Conservation (phyloP, 1,284 basidiomycete genomes). For the Moesziomyces antarcticus region DNA sequence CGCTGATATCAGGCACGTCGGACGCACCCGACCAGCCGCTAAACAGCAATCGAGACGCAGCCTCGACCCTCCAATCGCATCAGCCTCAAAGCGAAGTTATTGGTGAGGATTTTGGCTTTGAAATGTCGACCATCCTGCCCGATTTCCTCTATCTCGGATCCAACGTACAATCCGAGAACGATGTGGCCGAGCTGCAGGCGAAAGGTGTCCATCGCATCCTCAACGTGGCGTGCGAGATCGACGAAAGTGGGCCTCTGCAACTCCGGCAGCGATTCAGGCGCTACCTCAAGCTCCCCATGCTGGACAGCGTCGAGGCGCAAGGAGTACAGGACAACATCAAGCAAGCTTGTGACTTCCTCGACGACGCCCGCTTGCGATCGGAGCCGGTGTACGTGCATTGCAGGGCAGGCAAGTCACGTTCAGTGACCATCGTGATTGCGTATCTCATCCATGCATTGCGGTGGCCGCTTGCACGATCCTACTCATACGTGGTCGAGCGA, state of each 20-base stretch:
- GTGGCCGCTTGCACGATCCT: conserved; percentile 90
- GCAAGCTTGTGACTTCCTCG: conserved; percentile 85
- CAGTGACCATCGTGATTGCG: conserved; percentile 95
- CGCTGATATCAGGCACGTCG: neutral
- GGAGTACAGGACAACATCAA: conserved; percentile 84
- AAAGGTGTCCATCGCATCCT: conserved; percentile 88
- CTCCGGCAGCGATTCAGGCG: conserved; percentile 74
- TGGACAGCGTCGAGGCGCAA: conserved; percentile 93
- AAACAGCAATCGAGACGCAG: neutral
- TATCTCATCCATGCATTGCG: conserved; percentile 96
- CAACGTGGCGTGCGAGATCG: conserved; percentile 83
- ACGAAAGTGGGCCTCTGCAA: conserved; percentile 41
- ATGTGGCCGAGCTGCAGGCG: conserved; percentile 78
- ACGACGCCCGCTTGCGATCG: conserved; percentile 87
- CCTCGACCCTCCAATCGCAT: neutral
- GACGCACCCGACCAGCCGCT: neutral
- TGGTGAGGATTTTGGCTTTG: conserved; percentile 29
- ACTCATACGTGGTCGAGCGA: conserved; percentile 87
- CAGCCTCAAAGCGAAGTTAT: conserved; percentile 9
- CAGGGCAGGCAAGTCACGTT: conserved; percentile 93
- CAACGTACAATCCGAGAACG: conserved; percentile 79
- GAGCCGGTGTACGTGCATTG: conserved; percentile 94
- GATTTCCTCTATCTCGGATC: conserved; percentile 90
- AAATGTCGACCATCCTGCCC: conserved; percentile 76
- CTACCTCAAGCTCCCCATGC: conserved; percentile 88